phyloP scores from a whole-genome alignment of 2,329 filamentous ascomycete genomes.

The Ascochyta lentis region DNA sequence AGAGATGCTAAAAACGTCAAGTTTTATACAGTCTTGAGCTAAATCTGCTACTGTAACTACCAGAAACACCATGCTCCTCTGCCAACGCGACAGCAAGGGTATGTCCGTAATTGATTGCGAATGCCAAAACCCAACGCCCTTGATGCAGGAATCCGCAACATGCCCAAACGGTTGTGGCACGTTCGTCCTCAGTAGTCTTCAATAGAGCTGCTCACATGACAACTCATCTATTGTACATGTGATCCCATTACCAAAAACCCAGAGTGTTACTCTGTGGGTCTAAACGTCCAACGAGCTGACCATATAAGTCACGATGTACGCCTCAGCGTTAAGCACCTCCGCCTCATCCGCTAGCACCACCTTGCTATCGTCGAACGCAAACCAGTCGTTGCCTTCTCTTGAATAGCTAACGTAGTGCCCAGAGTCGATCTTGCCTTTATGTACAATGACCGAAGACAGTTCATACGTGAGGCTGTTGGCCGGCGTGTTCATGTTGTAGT shows the following conservation, averaged over 20 bases:
- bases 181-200: too few species aligned
- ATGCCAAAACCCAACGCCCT: not conserved
- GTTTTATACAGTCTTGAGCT: not conserved
- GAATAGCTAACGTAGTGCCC: constrained; percentile 94
- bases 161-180: not conserved
- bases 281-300: constrained; percentile 42
- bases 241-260: too few species aligned
- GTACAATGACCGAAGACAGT: constrained; percentile 86
- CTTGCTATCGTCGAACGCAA: constrained; percentile 93
- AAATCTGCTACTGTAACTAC: not conserved
- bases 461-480: constrained; percentile 76
- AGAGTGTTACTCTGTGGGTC: too few species aligned
- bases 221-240: too few species aligned
- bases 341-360: constrained; percentile 83
- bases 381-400: constrained; percentile 85
- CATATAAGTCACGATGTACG: constrained; percentile 87
- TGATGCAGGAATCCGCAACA: not conserved
- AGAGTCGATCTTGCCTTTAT: constrained; percentile 90
- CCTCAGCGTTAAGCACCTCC: constrained; percentile 84
- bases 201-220: too few species aligned
- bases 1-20: too few species aligned
- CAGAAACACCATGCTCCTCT: not conserved
- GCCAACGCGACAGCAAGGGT: not conserved
- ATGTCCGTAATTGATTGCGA: not conserved
- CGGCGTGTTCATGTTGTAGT: constrained; percentile 42